phyloP scores from a whole-genome alignment of 306 rosid genomes.

The Luffa acutangula region DNA sequence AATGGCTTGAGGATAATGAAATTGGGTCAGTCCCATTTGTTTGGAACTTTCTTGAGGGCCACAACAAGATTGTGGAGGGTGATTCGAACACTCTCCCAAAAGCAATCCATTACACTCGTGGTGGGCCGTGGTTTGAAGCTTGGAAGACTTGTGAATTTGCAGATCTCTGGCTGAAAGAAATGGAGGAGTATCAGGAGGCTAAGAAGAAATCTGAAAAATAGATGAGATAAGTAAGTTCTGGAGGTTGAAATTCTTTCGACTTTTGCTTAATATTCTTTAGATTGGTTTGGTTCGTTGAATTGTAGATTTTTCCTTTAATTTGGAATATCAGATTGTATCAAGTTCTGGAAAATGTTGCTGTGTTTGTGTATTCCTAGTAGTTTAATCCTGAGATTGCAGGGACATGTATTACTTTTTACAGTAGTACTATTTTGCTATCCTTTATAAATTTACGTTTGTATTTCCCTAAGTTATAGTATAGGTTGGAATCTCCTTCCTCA shows the following conservation, averaged over 20 bases:
- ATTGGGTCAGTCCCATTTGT: constrained; percentile 59
- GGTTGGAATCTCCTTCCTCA: not conserved
- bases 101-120: constrained; percentile 62
- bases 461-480: not conserved
- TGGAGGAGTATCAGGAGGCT: constrained; percentile 33
- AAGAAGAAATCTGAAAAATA: constrained; percentile 22
- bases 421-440: not conserved
- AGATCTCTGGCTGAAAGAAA: constrained; percentile 52
- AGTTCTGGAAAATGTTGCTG: not conserved
- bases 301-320: not conserved
- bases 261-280: constrained; percentile 6
- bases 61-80: constrained; percentile 39
- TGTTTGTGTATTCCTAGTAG: not conserved
- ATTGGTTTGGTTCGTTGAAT: not conserved
- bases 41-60: constrained; percentile 73
- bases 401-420: not conserved
- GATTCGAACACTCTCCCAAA: constrained; percentile 41
- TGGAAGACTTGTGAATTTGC: constrained; percentile 73
- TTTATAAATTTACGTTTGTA: not conserved
- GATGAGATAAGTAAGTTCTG: constrained; percentile 3
- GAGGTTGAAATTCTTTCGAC: not conserved
- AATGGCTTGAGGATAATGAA: constrained; percentile 61
- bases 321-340: not conserved
- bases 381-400: not conserved
- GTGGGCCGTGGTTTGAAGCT: constrained; percentile 75